phyloP scores from a whole-genome alignment of 805 yeast genomes.

The Suhomyces emberorum region DNA sequence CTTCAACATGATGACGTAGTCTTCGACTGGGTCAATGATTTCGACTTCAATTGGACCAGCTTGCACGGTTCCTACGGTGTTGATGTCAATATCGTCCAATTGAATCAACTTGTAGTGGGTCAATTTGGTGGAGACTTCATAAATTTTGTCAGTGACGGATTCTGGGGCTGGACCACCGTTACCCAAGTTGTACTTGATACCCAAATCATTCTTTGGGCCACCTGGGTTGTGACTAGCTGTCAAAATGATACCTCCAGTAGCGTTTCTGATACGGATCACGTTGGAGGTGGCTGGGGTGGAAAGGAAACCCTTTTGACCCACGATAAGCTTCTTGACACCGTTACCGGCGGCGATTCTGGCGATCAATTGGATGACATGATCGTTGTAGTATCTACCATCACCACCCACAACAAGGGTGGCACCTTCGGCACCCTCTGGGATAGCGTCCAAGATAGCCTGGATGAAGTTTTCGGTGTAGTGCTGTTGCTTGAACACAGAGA shows the following conservation, averaged over 20 bases:
- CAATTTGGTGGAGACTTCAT: slow-evolving; percentile 59
- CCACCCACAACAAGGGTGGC: slow-evolving; percentile 91
- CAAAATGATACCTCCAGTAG: slow-evolving; percentile 92
- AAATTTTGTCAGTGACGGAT: slow-evolving; percentile 84
- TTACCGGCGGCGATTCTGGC: slow-evolving; percentile 86
- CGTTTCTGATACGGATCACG: slow-evolving; percentile 68
- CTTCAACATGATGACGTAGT: slow-evolving; percentile 75
- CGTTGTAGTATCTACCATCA: slow-evolving; percentile 92
- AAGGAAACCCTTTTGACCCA: slow-evolving; percentile 84
- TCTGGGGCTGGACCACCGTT: slow-evolving; percentile 99
- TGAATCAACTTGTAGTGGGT: slow-evolving; percentile 58
- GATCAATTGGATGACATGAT: slow-evolving; percentile 74
- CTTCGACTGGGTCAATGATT: slow-evolving; percentile 76
- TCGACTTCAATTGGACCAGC: slow-evolving; percentile 67
- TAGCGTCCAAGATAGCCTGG: slow-evolving; percentile 79
- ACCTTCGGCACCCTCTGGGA: slow-evolving; percentile 81
- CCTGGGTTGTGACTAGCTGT: slow-evolving; percentile 99
- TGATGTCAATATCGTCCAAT: slow-evolving; percentile 64
- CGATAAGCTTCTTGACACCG: slow-evolving; percentile 78
- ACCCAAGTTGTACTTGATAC: slow-evolving; percentile 90
- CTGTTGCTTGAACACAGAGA: slow-evolving; percentile 71
- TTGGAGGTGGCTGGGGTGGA: slow-evolving; percentile 98
- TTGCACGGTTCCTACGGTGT: slow-evolving; percentile 48
- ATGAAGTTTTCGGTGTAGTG: slow-evolving; percentile 92
- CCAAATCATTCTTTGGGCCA: slow-evolving; percentile 87